Evolutionary conservation across 1,139 yeast species (phyloP), one percentile per base, ranked within the genome.

Genomic region (Geotrichum fermentans): DNA sequence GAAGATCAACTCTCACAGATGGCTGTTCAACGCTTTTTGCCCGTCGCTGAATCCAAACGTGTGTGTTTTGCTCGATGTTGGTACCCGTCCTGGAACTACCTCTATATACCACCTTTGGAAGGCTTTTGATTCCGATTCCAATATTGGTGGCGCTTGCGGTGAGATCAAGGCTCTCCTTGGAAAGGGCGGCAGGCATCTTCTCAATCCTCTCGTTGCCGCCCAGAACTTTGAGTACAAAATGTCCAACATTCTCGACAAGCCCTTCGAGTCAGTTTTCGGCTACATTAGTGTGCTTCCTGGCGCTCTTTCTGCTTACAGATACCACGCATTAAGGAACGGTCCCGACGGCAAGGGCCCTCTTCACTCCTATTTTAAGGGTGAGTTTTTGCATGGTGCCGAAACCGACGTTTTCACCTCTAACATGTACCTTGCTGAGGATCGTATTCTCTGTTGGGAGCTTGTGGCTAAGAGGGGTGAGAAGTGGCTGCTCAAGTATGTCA

Each of bases 71-170:
- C 70, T 85, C 46, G 95, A 85, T 64, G 87, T 88, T 51, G 95
- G 95, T 56, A 85, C 95, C 5, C 79, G 78, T 53, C 94, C 95
- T 1, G 74, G 82, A 6, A 72, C 74, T 54, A 83, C 82, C 58
- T 79, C 94, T n/a, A 75, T 85, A 49, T 85, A 79, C 65, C 80
- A 81, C 59, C 71, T 85, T 50, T 85, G 95, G 95, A 79, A 77
- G 62, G 69, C 83, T 8, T 85, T 85, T 64, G 80, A 82, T 56
- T 55, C 59, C 24, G 83, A 84, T 62, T 78, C 82, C 1, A 73
- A 76, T 52, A 87, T 85, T n/a, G 95, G 89, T 0, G 95, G 95
- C 17, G 89, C 94, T 1, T 85, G 95, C 73, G 95, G 95, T 32
- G 95, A 85, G 62, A 84, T 85, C 71, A 77, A 75, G 55, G 86